Base-by-base conservation (phyloP, 257 asterid genomes). In the Orobanche coerulescens region DNA sequence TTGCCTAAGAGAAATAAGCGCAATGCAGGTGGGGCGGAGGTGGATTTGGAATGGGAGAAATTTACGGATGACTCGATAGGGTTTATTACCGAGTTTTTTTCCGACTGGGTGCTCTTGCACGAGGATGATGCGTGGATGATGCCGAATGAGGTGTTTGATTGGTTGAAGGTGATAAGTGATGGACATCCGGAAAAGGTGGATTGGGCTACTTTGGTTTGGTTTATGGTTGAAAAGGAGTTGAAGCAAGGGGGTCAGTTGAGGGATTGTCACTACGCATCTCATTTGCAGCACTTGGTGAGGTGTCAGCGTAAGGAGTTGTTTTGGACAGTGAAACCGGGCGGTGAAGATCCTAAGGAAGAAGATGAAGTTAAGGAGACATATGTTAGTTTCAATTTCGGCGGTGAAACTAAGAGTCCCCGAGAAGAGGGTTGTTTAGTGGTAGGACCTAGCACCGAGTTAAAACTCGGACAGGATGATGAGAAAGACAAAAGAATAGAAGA, bases 201-300 rank as follows among this genome's bases (percentile, higher is more conserved):
- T 74, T 91, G 95, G 94, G 90, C 92, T 6, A 81, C 83, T 28
- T 55, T 88, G 73, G 55, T 88, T 51, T 88, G 96, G 96, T 81
- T 82, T 37, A 91, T 91, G 98, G 89, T 88, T 70, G 96, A 88
- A 76, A 84, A 84, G 69, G 98, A 91, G 74, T 57, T 91, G 84
- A 67, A 66, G 52, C 77, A 76, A 70, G 96, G 95, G 57, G 88
- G 62, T 5, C 73, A 61, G 28, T 76, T 91, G 71, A 64, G 7
- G 57, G 77, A 88, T 68, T 91, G 98, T 68, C 78, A 82, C 70
- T 91, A 91, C 25, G 98, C 96, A 0, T 75, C 93, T 0, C 96
- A 91, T 78, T 63, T 91, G 82, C 98, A 85, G 76, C 79, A 76
- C 44, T 70, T 88, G 76, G 78, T 91, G 6, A 91, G 78, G 79